These are phyloP conservation scores for Myxozyma neotropica DNA, from an alignment of 805 yeast genomes.

Conservation along the genomic window DNA sequence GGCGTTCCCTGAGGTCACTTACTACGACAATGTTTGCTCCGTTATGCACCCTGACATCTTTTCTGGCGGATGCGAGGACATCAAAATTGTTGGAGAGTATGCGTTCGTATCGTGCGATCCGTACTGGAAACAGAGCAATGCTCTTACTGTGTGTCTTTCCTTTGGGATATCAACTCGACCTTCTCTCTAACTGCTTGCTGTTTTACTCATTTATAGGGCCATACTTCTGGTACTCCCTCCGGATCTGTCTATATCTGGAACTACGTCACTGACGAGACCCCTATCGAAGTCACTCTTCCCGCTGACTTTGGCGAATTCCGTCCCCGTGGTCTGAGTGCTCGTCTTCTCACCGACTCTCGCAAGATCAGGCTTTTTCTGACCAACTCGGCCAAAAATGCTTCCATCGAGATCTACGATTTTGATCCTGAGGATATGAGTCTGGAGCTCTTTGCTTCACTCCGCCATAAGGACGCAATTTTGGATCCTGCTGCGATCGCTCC, in stretches of 20 bases:
- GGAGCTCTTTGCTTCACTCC: constrained; percentile 24
- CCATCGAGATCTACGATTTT: constrained; percentile 30
- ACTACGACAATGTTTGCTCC: constrained; percentile 19
- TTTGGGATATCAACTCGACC: too few relatives aligned
- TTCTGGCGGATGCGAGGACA: constrained; percentile 27
- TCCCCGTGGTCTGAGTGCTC: constrained; percentile 29
- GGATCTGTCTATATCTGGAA: constrained; percentile 33
- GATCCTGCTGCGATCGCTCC: constrained; percentile 30
- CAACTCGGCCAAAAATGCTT: constrained; percentile 31
- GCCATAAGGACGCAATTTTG: constrained; percentile 25
- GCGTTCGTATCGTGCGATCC: constrained; percentile 34
- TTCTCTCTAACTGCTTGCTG: too few relatives aligned
- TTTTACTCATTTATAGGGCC: constrained; percentile 10
- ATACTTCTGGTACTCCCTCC: constrained; percentile 17
- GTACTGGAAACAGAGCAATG: constrained; percentile 29
- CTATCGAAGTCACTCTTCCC: constrained; percentile 19
- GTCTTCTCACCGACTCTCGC: constrained; percentile 7
- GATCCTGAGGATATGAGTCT: constrained; percentile 13
- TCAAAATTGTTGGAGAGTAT: constrained; percentile 29
- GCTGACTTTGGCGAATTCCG: constrained; percentile 30
- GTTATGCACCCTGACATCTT: constrained; percentile 26
- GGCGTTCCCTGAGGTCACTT: constrained; percentile 31
- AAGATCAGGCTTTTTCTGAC: constrained; percentile 28
- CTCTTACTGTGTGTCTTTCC: constrained; percentile 17
- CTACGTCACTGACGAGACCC: constrained; percentile 26